These are phyloP conservation scores for Lentinula guzmanii DNA, from an alignment of 768 basidiomycete genomes.

Conservation along the genomic window DNA sequence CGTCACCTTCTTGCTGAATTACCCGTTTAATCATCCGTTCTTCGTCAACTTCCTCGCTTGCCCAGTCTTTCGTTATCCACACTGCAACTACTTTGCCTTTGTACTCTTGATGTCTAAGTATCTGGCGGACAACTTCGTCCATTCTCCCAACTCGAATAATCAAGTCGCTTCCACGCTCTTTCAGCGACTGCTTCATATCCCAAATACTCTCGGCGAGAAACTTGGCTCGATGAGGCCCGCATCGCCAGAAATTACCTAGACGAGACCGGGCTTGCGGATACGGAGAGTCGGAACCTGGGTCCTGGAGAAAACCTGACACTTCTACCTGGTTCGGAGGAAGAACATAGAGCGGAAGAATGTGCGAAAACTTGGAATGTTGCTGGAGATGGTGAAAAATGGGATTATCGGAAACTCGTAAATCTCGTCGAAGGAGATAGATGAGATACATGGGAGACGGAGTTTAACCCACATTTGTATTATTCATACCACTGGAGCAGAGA, in stretches of 20 bases:
- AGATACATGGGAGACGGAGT: constrained; percentile 1
- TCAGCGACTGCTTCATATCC: constrained; percentile 19
- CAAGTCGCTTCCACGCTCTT: constrained; percentile 20
- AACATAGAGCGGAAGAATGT: constrained; percentile 31
- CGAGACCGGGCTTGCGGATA: constrained; percentile 17
- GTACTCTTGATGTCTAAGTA: neutral
- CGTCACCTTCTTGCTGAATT: neutral
- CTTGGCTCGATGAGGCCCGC: constrained; percentile 14
- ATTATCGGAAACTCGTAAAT: constrained; percentile 12
- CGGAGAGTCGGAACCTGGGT: constrained; percentile 15
- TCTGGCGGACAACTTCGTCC: constrained; percentile 20
- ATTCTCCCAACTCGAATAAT: constrained; percentile 29
- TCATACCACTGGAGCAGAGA: too few relatives aligned
- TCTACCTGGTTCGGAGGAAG: constrained; percentile 32
- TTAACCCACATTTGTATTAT: neutral
- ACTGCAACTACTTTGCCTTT: constrained; percentile 20
- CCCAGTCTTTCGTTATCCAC: constrained; percentile 17
- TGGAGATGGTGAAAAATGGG: constrained; percentile 9
- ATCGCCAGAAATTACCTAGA: constrained; percentile 15
- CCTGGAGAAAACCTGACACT: constrained; percentile 17
- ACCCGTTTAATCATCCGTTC: constrained; percentile 14
- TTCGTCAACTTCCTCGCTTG: constrained; percentile 27
- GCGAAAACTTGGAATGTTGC: constrained; percentile 7
- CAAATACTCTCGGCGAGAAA: constrained; percentile 28
- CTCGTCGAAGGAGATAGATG: constrained; percentile 16